Conservation (phyloP, 805 yeast genomes). For the Candida michaelii region DNA sequence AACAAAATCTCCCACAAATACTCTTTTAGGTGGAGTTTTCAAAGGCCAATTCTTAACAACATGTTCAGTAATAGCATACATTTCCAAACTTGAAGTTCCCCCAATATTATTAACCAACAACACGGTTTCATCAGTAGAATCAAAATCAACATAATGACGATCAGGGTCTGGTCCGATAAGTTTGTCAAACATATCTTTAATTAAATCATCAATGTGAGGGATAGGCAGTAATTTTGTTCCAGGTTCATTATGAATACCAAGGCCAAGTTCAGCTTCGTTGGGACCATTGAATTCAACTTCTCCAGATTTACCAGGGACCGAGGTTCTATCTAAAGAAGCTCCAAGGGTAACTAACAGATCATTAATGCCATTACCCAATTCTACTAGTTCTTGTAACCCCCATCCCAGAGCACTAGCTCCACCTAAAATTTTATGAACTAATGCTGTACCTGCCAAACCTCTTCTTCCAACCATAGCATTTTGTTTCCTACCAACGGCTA, state of each 20-base stretch:
- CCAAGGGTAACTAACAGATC: slow-evolving; percentile 80
- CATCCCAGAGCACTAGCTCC: slow-evolving; percentile 49
- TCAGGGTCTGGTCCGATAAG: slow-evolving; percentile 65
- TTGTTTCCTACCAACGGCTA: slow-evolving; percentile 87
- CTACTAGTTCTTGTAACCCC: slow-evolving; percentile 50
- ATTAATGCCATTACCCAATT: slow-evolving; percentile 60
- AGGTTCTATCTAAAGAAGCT: slow-evolving; percentile 84
- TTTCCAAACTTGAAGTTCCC: slow-evolving; percentile 79
- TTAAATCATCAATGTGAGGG: slow-evolving; percentile 65
- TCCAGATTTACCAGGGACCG: slow-evolving; percentile 72
- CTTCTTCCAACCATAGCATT: slow-evolving; percentile 93
- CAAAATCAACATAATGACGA: slow-evolving; percentile 76
- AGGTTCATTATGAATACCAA: slow-evolving; percentile 96
- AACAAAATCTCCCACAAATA: slow-evolving; percentile 75
- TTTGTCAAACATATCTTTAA: slow-evolving; percentile 57
- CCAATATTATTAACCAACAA: slow-evolving; percentile 84
- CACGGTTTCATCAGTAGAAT: slow-evolving; percentile 61
- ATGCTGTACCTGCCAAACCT: slow-evolving; percentile 88
- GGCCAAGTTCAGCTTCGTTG: slow-evolving; percentile 82
- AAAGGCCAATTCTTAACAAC: slow-evolving; percentile 53
- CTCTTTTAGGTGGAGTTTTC: slow-evolving; percentile 63
- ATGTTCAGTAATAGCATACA: slow-evolving; percentile 68
- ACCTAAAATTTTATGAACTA: slow-evolving; percentile 85
- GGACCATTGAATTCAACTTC: slow-evolving; percentile 48
- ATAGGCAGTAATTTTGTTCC: slow-evolving; percentile 66